Percentiles rank a stretch among this genome's conserved stretches.
These are phyloP conservation scores for Penicillium longicatenatum DNA, from an alignment of 495 filamentous ascomycete species.

Conservation along the genomic window DNA sequence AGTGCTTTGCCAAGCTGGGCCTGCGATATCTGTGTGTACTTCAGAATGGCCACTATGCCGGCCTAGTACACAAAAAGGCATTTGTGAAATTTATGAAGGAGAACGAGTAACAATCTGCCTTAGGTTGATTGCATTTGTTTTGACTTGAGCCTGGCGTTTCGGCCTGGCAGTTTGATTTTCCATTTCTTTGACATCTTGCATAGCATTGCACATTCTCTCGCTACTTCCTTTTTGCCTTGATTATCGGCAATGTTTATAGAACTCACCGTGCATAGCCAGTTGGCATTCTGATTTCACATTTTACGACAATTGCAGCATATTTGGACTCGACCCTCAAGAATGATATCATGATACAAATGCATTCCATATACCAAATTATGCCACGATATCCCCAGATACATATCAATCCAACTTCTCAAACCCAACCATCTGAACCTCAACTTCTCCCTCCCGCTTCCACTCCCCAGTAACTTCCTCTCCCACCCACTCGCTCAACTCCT, in stretches of 20 bases:
- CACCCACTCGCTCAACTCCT: slow-evolving; percentile 47
- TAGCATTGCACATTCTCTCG: slow-evolving; percentile 18
- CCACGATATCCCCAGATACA: background rate
- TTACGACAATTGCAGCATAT: background rate
- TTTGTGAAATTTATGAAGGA: slow-evolving; percentile 95
- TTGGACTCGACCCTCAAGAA: background rate
- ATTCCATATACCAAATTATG: background rate
- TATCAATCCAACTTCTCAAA: slow-evolving; percentile 33
- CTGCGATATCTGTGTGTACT: slow-evolving; percentile 91
- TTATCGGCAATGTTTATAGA: background rate
- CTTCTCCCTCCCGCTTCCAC: slow-evolving; percentile 45
- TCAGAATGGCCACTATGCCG: slow-evolving; percentile 79
- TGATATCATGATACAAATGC: background rate
- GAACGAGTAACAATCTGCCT: slow-evolving; percentile 52
- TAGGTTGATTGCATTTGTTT: background rate
- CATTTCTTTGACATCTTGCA: slow-evolving; percentile 15
- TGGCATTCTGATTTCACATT: background rate
- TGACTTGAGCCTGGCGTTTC: background rate
- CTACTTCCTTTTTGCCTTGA: background rate
- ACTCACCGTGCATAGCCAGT: background rate
- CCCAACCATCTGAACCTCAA: slow-evolving; percentile 48
- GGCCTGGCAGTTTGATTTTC: background rate
- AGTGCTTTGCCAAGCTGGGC: slow-evolving; percentile 94
- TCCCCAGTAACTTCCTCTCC: slow-evolving; percentile 42
- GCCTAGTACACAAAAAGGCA: slow-evolving; percentile 94